A percentile compares a stretch with the other conserved stretches of the same genome.
phyloP scores from a whole-genome alignment of 148 eudicot genomes.

The Fagopyrum esculentum region DNA sequence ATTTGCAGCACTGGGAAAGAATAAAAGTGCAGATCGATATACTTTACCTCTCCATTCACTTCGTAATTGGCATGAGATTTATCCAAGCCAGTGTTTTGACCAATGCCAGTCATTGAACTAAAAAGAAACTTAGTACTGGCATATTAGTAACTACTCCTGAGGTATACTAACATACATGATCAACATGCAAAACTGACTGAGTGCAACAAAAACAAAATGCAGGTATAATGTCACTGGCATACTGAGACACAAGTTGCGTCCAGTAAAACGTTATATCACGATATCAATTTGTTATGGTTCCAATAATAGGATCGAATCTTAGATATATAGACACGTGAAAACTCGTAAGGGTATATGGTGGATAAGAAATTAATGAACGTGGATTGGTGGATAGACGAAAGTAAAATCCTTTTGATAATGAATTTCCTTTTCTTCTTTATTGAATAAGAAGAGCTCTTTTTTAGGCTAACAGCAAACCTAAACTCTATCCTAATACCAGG shows the following conservation, averaged over 20 bases:
- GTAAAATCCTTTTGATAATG: no score
- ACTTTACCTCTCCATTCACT: conserved; percentile 70
- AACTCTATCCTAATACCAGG: no score
- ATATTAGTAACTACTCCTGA: background rate
- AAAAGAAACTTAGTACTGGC: background rate
- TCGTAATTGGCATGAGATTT: conserved; percentile 44
- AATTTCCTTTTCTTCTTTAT: no score
- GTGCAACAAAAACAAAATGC: background rate
- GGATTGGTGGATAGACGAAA: no score
- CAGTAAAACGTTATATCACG: background rate
- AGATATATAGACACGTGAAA: no score
- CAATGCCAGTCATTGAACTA: conserved; percentile 37
- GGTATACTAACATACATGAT: background rate
- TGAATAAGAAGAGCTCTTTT: no score
- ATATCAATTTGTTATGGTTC: no score
- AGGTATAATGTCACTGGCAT: background rate
- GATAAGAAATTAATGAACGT: no score
- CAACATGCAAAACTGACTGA: background rate
- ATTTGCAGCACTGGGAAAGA: background rate
- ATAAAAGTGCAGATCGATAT: background rate
- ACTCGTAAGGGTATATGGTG: no score
- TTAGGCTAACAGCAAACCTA: no score
- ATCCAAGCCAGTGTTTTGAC: conserved; percentile 38
- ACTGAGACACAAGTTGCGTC: background rate
- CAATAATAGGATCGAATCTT: no score